Conservation (phyloP, 805 yeast species). For the Metschnikowia koreensis region DNA sequence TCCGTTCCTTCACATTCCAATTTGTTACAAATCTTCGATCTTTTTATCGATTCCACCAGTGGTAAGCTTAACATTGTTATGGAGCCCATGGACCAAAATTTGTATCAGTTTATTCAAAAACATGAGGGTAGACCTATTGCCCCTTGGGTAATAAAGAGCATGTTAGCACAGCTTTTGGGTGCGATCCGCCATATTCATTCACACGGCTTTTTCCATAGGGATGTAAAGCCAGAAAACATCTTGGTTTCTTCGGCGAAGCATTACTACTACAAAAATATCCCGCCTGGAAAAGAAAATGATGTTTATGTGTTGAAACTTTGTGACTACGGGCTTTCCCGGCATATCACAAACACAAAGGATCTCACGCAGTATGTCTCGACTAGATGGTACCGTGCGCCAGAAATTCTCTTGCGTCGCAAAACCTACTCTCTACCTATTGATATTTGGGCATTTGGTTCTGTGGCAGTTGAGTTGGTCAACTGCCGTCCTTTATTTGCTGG, state of each 20-base stretch:
- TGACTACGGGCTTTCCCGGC: conserved; percentile 77
- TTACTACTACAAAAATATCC: conserved; percentile 49
- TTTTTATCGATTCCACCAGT: conserved; percentile 65
- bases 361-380: conserved; percentile 80
- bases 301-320: conserved; percentile 69
- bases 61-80: conserved; percentile 74
- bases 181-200: conserved; percentile 83
- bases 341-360: conserved; percentile 48
- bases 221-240: conserved; percentile 91
- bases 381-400: conserved; percentile 86
- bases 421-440: conserved; percentile 69
- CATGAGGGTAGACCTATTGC: conserved; percentile 56
- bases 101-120: conserved; percentile 71
- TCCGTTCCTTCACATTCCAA: conserved; percentile 69
- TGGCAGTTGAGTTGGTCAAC: conserved; percentile 70
- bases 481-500: conserved; percentile 86
- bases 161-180: conserved; percentile 65
- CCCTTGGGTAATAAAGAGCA: conserved; percentile 57
- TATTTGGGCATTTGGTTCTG: conserved; percentile 85
- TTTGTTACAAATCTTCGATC: conserved; percentile 72
- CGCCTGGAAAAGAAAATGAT: conserved; percentile 38
- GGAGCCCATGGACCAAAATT: conserved; percentile 84
- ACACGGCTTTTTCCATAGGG: conserved; percentile 75
- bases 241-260: conserved; percentile 59
- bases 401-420: conserved; percentile 63